Percentiles rank a stretch among this genome's conserved stretches.
Conservation (phyloP, 352 stramenopile species). For the Pilasporangium apinafurcum region DNA sequence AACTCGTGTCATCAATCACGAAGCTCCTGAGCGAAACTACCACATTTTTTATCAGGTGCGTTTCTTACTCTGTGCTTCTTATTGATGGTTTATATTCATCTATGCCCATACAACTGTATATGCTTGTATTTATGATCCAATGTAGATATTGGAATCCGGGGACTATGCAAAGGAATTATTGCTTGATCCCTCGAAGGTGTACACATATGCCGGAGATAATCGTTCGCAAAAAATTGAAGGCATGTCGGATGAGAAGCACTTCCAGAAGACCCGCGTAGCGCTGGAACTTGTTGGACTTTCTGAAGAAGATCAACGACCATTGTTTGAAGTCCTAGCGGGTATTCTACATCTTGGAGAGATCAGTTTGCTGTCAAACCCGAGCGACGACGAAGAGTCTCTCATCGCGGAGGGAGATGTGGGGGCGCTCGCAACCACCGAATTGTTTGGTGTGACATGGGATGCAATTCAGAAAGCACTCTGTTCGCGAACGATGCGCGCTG, state of each 20-base stretch:
- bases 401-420: conserved; percentile 29
- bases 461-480: conserved; percentile 67
- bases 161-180: conserved; percentile 42
- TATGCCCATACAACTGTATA: background rate
- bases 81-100: too few relatives aligned
- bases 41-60: conserved; percentile 79
- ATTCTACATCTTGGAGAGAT: conserved; percentile 97
- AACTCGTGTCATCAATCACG: conserved; percentile 76
- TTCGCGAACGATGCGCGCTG: conserved; percentile 54
- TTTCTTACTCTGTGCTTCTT: background rate
- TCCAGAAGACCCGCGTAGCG: conserved; percentile 57
- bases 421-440: conserved; percentile 26
- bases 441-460: conserved; percentile 45
- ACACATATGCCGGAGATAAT: conserved; percentile 61
- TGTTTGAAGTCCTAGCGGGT: conserved; percentile 82
- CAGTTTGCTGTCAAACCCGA: conserved; percentile 69
- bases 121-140: too few relatives aligned
- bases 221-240: conserved; percentile 62
- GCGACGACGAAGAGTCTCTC: conserved; percentile 65
- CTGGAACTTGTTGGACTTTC: conserved; percentile 60
- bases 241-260: conserved; percentile 63
- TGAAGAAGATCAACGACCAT: conserved; percentile 35
- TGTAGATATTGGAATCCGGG: conserved; percentile 59
- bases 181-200: conserved; percentile 40
- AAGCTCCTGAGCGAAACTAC: conserved; percentile 67